These are phyloP conservation scores for Strobilomyces dryophilus DNA, from an alignment of 768 basidiomycete genomes.

Conservation along the genomic window DNA sequence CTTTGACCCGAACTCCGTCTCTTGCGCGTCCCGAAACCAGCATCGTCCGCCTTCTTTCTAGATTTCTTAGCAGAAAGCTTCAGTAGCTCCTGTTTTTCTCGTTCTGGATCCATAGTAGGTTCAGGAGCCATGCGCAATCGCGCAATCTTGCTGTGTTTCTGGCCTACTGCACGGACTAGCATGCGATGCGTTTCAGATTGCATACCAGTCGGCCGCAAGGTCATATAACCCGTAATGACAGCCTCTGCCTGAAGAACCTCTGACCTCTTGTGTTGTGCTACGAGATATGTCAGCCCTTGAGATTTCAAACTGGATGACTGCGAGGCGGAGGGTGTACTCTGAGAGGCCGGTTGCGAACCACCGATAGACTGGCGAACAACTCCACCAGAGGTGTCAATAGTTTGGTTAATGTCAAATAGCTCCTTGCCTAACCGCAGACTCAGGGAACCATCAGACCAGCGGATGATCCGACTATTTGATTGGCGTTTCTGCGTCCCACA, in stretches of 20 bases:
- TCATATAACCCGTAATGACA: conserved; percentile 77
- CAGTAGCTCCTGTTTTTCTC: conserved; percentile 63
- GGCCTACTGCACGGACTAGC: conserved; percentile 81
- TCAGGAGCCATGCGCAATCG: conserved; percentile 78
- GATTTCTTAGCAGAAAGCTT: conserved; percentile 63
- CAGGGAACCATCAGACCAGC: conserved; percentile 93
- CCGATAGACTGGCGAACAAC: conserved; percentile 56
- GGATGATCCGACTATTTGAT: conserved; percentile 86
- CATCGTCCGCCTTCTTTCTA: conserved; percentile 51
- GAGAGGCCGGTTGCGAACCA: conserved; percentile 38
- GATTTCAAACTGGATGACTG: conserved; percentile 40
- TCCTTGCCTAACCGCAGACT: conserved; percentile 92
- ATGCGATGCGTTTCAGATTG: conserved; percentile 86
- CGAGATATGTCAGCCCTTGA: conserved; percentile 83
- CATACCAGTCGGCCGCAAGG: conserved; percentile 83
- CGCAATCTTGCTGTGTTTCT: conserved; percentile 79
- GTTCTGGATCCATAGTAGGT: conserved; percentile 71
- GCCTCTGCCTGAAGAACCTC: conserved; percentile 86
- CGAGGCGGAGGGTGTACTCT: conserved; percentile 38
- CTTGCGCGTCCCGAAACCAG: conserved; percentile 44
- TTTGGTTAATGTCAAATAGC: conserved; percentile 84
- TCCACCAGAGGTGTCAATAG: conserved; percentile 72
- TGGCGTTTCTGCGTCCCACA: conserved; percentile 56
- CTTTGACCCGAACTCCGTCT: conserved; percentile 43
- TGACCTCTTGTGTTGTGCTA: conserved; percentile 83